Base-by-base conservation (phyloP, 495 filamentous ascomycete species). In the Hypoxylon perforatum region DNA sequence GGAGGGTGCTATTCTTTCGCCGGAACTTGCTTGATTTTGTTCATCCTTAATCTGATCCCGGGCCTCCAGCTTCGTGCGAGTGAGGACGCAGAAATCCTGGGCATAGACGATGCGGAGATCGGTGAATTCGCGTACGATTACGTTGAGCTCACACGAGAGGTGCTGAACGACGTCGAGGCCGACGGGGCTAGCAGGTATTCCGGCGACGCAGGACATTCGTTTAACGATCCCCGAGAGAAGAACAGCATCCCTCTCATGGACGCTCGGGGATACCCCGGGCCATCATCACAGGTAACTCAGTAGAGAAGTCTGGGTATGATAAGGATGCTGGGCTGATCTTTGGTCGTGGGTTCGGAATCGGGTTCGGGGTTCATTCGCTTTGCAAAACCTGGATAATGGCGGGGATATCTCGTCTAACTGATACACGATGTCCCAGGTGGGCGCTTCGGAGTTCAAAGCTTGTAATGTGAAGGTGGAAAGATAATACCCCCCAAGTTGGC, bases 41-140 rank as follows among this genome's bases (percentile, higher is more conserved):
- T 95, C 74, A 42, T 96, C 61, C 88, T 97, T 78, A 96, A 96
- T 75, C 82, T 94, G 57, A 87, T 97, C 38, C 93, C 94, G 1
- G 91, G 92, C 11, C 82, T 97, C 15, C 86, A 85, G 62, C 88
- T 98, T 49, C 91, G 94, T 44, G 90, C 90, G 0, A 81, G 80
- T 15, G 92, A 96, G 73, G 92, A 96, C 61, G 90, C 92, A 30
- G 94, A 98, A 78, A 88, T 96, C 36, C 81, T 94, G 53, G 94
- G 94, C 67, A 94, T 97, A 61, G 94, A 98, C 73, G 94, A 97
- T 74, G 89, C 91, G 25, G 93, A 98, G 80, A 94, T 97, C 74
- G 94, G 94, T 75, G 94, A 98, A 81, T 98, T 97, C 78, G 95
- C 95, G 38, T 99, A 99, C 75, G 95, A 98, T 76, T 98, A 96